Evolutionary conservation across 306 rosid species (phyloP).

Genomic region (Gastrolobium villosum): DNA sequence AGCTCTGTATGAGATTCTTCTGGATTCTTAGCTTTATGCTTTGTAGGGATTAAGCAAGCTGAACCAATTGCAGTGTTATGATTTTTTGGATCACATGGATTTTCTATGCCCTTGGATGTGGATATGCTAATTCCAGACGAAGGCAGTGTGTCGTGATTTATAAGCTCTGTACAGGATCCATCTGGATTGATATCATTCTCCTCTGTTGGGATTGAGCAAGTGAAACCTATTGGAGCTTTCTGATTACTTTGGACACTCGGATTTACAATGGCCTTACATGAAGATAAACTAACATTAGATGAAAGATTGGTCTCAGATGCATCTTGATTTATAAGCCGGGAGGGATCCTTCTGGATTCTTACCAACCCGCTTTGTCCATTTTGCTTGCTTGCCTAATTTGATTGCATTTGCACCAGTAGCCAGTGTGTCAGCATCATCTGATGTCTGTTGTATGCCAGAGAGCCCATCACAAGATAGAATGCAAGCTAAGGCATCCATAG

Average conservation of each 20-base stretch:
- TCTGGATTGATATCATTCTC: neutral
- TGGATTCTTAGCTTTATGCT: neutral
- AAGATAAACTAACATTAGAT: neutral
- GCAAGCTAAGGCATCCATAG: slow-evolving; percentile 63
- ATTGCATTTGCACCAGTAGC: slow-evolving; percentile 43
- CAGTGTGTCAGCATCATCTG: slow-evolving; percentile 43
- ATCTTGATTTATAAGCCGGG: slow-evolving; percentile 31
- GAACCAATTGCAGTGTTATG: slow-evolving; percentile 9
- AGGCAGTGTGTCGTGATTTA: neutral
- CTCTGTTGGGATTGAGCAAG: neutral
- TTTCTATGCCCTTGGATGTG: slow-evolving; percentile 15
- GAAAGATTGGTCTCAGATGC: neutral
- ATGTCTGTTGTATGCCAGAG: slow-evolving; percentile 46
- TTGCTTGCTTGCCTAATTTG: slow-evolving; percentile 36
- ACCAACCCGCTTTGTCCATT: neutral
- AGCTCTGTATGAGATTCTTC: neutral
- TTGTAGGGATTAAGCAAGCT: slow-evolving; percentile 8
- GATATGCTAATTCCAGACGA: slow-evolving; percentile 19
- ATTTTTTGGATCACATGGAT: slow-evolving; percentile 13
- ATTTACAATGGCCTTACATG: neutral
- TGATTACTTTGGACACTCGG: neutral
- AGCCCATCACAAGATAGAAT: slow-evolving; percentile 69
- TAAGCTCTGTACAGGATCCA: slow-evolving; percentile 42
- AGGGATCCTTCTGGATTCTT: slow-evolving; percentile 36
- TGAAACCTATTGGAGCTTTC: neutral